Base-by-base conservation (phyloP, 495 filamentous ascomycete genomes). In the Coniosporium apollinis region DNA sequence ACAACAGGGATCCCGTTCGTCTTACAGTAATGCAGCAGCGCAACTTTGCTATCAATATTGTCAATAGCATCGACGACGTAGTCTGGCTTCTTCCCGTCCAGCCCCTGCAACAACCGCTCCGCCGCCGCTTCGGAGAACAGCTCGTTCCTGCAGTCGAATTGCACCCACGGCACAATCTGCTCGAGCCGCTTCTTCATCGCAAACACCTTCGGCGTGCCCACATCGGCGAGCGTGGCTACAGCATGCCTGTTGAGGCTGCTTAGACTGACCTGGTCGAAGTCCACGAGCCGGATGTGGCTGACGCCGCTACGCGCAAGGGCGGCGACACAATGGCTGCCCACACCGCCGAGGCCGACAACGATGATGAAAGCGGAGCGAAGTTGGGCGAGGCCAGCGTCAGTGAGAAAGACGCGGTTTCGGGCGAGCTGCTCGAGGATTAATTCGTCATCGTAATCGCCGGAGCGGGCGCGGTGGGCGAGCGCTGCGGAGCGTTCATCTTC, bases 21-120 rank as follows among this genome's bases (percentile, higher is more conserved):
- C 41, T 82, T 63, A 55, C 89, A 99, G 54, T 92, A 93, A 54
- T 80, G 72, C 35, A 99, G 63, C 36, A 99, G 54, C 35, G 81
- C 79, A 11, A 96, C 89, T 59, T 99, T 99, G 34, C 83, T 92
- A 16, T 87, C 77, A 40, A 96, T 94, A 53, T 99, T 96, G 49
- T 99, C 89, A 42, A 99, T 99, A 10, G 89, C 92, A 58, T 99
- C 89, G 17, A 99, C 71, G 4, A 99, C 75, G 42, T 76, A 99
- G 47, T 85, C 79, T 1, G 83, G 83, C 46, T 62, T 66, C 37
- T 69, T 71, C 5, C 62, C 66, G n/a, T 67, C 66, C 74, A 76
- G 79, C 0, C 66, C 56, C 1, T 50, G 70, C 32, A 97, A 59
- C 35, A 92, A 58, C 7, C 46, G 48, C 4, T 72, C 69, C 3